Evolutionary conservation across 2,329 filamentous ascomycete species (phyloP).

Genomic region (Paecilomyces sp.): DNA sequence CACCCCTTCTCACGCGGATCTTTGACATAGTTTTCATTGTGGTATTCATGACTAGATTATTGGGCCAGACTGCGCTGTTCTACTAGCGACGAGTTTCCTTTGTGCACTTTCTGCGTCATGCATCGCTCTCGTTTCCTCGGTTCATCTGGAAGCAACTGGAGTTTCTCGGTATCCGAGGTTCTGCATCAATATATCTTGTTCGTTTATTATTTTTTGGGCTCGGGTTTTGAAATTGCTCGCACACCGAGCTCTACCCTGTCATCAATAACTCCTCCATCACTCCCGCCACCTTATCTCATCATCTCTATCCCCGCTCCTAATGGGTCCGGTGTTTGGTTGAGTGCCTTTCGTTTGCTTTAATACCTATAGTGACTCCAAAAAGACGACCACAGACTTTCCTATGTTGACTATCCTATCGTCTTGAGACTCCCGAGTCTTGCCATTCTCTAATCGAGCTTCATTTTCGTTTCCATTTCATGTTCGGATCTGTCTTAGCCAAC

Average conservation of each 20-base stretch:
- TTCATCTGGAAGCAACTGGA: not conserved
- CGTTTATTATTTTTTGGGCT: not conserved
- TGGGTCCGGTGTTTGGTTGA: not conserved
- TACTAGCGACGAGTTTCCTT: constrained; percentile 16
- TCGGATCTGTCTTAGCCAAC: not conserved
- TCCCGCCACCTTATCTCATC: not conserved
- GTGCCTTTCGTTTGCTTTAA: not conserved
- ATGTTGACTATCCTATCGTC: not conserved
- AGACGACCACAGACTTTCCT: not conserved
- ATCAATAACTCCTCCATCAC: not conserved
- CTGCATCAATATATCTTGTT: constrained; percentile 2
- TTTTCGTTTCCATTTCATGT: not conserved
- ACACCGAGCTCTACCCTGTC: not conserved
- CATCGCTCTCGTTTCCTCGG: constrained; percentile 2
- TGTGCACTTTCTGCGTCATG: constrained; percentile 6
- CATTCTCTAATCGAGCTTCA: not conserved
- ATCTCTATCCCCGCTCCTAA: not conserved
- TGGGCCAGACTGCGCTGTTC: constrained; percentile 7
- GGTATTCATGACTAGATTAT: constrained; percentile 2
- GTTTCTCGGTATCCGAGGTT: not conserved
- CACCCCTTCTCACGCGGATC: not conserved
- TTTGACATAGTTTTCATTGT: constrained; percentile 8
- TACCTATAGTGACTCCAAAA: not conserved
- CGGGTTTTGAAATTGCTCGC: not conserved
- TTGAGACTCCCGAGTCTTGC: not conserved